Conservation (phyloP, 768 basidiomycete species). For the Grammothele lineata region DNA sequence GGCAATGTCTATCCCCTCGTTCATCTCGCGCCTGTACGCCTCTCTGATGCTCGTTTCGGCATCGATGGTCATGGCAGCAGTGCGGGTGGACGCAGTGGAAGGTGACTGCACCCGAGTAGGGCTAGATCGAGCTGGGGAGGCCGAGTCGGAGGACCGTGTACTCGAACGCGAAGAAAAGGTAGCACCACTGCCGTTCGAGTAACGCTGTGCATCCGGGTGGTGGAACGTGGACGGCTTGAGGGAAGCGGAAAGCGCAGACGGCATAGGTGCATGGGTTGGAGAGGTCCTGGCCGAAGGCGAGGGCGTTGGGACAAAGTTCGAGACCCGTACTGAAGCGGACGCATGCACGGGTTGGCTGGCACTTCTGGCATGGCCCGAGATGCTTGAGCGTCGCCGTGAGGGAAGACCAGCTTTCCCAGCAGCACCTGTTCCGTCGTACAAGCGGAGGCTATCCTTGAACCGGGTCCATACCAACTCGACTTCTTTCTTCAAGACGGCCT, state of each 20-base stretch:
- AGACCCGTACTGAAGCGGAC: slow-evolving; percentile 36
- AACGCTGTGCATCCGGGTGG: slow-evolving; percentile 37
- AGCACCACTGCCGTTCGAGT: slow-evolving; percentile 12
- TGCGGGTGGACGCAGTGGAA: slow-evolving; percentile 22
- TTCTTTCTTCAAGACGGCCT: slow-evolving; percentile 49
- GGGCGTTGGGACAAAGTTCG: slow-evolving; percentile 53
- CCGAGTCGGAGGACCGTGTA: neutral
- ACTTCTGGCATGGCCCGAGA: slow-evolving; percentile 8
- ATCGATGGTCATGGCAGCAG: slow-evolving; percentile 18
- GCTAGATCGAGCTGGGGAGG: slow-evolving; percentile 11
- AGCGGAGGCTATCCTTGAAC: slow-evolving; percentile 36
- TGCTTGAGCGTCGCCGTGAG: slow-evolving; percentile 9
- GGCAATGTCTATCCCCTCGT: slow-evolving; percentile 40
- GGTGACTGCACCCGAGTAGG: slow-evolving; percentile 18
- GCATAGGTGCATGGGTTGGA: slow-evolving; percentile 3
- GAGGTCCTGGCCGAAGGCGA: slow-evolving; percentile 30
- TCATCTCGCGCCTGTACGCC: slow-evolving; percentile 46
- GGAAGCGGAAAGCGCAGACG: slow-evolving; percentile 69
- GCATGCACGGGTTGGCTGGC: slow-evolving; percentile 3
- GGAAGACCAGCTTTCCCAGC: neutral
- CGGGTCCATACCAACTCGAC: slow-evolving; percentile 62
- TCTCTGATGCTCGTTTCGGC: slow-evolving; percentile 24
- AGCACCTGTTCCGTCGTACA: slow-evolving; percentile 2
- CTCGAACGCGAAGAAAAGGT: slow-evolving; percentile 5
- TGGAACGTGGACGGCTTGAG: slow-evolving; percentile 57